Evolutionary conservation across 805 yeast species (phyloP).

Genomic region (Hanseniaspora guilliermondii): DNA sequence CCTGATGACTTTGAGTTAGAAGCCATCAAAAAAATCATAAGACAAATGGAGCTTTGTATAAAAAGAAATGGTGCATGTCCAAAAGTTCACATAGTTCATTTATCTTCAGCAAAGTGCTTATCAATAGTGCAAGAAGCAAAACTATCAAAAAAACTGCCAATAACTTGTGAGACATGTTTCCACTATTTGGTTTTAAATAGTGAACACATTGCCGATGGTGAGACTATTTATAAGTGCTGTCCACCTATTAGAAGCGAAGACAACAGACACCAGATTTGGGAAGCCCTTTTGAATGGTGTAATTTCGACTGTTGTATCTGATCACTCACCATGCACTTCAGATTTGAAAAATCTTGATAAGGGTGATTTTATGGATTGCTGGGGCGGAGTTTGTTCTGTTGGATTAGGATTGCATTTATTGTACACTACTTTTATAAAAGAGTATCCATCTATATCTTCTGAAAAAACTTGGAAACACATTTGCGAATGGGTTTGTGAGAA

Average conservation of each 20-base stretch:
- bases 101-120: constrained; percentile 74
- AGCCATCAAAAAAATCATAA: constrained; percentile 63
- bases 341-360: constrained; percentile 61
- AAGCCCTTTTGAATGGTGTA: constrained; percentile 50
- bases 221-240: constrained; percentile 83
- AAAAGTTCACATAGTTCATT: constrained; percentile 78
- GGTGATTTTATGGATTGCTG: constrained; percentile 89
- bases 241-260: constrained; percentile 79
- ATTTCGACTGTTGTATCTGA: constrained; percentile 85
- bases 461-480: constrained; percentile 31
- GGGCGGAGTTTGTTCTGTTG: constrained; percentile 94
- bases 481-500: constrained; percentile 69
- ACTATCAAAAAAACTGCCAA: constrained; percentile 37
- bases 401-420: constrained; percentile 72
- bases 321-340: constrained; percentile 93
- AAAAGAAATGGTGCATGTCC: constrained; percentile 34
- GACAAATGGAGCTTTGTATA: constrained; percentile 37
- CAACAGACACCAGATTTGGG: constrained; percentile 66
- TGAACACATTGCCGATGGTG: constrained; percentile 62
- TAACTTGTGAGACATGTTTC: constrained; percentile 88
- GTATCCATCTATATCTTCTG: background rate
- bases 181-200: constrained; percentile 73
- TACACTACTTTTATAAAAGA: constrained; percentile 41
- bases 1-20: constrained; percentile 82
- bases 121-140: constrained; percentile 62